These are phyloP conservation scores for Phascolomyces articulosus DNA, from an alignment of 371 early-diverging fungal genomes.

Conservation along the genomic window DNA sequence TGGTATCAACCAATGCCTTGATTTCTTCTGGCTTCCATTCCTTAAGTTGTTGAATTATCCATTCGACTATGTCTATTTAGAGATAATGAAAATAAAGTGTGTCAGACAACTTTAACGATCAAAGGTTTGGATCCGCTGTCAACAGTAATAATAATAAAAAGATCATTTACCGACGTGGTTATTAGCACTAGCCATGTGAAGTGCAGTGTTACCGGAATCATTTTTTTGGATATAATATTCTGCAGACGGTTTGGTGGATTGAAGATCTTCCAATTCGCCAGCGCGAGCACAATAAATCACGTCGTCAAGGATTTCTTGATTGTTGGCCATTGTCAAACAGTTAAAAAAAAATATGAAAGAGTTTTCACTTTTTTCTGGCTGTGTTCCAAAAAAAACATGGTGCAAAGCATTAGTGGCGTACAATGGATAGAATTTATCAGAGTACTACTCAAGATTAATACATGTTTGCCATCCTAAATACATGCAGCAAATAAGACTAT, in stretches of 20 bases:
- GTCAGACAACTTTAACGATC: no score
- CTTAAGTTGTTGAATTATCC: constrained; percentile 48
- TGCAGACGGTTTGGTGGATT: constrained; percentile 44
- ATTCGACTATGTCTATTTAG: constrained; percentile 54
- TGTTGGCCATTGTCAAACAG: constrained; percentile 7
- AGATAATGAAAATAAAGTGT: no score
- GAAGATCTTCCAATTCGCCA: constrained; percentile 78
- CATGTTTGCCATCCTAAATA: no score
- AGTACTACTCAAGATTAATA: no score
- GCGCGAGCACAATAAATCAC: constrained; percentile 75
- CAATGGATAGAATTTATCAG: no score
- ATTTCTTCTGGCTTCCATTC: constrained; percentile 18
- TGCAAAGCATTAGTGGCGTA: no score
- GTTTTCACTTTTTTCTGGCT: no score
- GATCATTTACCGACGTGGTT: constrained; percentile 65
- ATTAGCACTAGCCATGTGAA: constrained; percentile 89
- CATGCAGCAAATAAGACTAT: no score
- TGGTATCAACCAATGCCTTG: constrained; percentile 52
- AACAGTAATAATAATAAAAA: no score
- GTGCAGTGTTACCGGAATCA: constrained; percentile 72
- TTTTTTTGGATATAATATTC: constrained; percentile 39
- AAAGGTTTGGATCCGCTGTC: no score
- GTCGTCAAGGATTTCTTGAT: constrained; percentile 50
- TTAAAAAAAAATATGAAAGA: no score
- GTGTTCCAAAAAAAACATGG: no score